Evolutionary conservation across 139 green algal genomes (phyloP), one percentile per base, ranked within the genome.

Genomic region (Trebouxia sp.): DNA sequence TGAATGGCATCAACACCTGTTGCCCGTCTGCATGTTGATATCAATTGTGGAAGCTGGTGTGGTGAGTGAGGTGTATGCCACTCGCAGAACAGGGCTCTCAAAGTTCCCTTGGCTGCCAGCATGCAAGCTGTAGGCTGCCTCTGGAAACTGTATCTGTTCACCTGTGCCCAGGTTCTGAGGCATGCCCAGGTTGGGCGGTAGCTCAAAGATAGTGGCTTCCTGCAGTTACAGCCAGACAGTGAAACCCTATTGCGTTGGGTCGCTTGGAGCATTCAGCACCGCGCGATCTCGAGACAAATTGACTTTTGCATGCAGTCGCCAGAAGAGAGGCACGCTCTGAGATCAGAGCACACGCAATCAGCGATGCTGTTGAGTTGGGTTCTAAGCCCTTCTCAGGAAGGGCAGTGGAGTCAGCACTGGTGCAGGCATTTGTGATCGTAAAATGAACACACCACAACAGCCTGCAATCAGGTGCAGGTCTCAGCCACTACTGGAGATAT

Each of bases 31-130:
- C 88, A 98, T 92, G 88, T 97, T 87, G 80, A 90, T 83, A 81
- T 97, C 92, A 32, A 97, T 92, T 39, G 76, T 86, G 15, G 91
- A 92, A 65, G 77, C 56, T 26, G 95, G 95, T 0, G 92, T 97
- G 58, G 89, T 90, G 32, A 97, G 90, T 5, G 87, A 94, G 72
- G 83, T 90, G 90, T 97, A 97, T 24, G 77, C 65, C 72, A 97
- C 56, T 22, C 92, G 87, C 75, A 98, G 82, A n/a, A 98, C 62
- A 32, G 84, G 90, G 37, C 94, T 86, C 65, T 53, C 28, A 51
- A 26, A 38, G 41, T 77, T 24, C 7, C 69, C 69, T 37, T 56
- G 41, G 24, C 69, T 32, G 41, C 69, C 42, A 1, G 38, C 28
- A 11, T 24, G 39, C 22, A 77, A 26, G 41, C 69, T 67, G 81